phyloP scores from a whole-genome alignment of 1,284 basidiomycete species.

The Leccinum subrobustum region DNA sequence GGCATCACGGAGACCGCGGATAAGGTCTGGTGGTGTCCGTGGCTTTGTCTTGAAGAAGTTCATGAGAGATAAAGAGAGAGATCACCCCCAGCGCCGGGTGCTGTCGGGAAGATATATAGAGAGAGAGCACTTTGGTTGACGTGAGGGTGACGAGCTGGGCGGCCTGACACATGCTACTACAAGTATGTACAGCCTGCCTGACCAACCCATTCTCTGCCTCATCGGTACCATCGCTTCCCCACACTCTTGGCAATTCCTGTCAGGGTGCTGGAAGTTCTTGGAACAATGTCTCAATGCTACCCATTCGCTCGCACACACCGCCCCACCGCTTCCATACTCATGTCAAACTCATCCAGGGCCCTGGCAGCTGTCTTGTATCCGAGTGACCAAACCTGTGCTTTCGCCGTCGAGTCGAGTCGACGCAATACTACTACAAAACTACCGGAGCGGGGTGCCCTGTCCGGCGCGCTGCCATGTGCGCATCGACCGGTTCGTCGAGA shows the following conservation, averaged over 20 bases:
- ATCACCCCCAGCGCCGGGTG: background rate
- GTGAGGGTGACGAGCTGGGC: conserved; percentile 3
- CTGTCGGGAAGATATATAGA: background rate
- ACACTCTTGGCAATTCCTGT: background rate
- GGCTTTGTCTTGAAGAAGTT: conserved; percentile 95
- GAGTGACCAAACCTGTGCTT: background rate
- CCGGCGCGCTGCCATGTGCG: background rate
- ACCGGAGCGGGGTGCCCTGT: background rate
- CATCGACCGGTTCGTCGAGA: background rate
- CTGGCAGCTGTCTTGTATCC: background rate
- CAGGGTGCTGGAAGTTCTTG: too few relatives aligned
- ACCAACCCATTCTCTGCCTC: background rate
- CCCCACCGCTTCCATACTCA: background rate
- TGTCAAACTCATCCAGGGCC: conserved; percentile 2
- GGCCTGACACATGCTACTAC: conserved; percentile 20
- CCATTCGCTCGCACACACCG: too few relatives aligned
- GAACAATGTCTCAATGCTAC: too few relatives aligned
- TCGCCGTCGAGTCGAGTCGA: background rate
- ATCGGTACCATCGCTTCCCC: background rate
- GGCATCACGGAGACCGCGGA: conserved; percentile 76
- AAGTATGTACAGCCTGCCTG: conserved; percentile 10
- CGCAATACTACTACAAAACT: background rate
- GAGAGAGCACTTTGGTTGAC: conserved; percentile 5
- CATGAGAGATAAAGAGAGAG: conserved; percentile 44
- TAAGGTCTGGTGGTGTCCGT: conserved; percentile 82